Base-by-base conservation (phyloP, 2,329 filamentous ascomycete species). In the Calcarisporium arbuscula region DNA sequence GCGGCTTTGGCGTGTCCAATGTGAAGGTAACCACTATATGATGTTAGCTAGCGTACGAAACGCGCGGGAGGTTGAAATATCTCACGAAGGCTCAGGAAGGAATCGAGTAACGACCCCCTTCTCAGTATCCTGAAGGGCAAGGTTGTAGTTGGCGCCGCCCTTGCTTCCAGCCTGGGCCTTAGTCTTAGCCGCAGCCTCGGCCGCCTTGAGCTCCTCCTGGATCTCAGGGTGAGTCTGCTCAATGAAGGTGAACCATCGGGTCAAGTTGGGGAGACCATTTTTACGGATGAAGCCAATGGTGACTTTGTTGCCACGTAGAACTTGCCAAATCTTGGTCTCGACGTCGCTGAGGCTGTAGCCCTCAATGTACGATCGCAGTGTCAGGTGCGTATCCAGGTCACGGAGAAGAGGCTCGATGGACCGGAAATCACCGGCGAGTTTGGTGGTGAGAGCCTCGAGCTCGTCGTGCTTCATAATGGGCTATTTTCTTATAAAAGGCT, bases 1-100 rank as follows among this genome's bases (percentile, higher is more conserved):
- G 88, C 88, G 19, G 88, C 88, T 66, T 96, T 96, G 48, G 88
- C 87, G 66, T 96, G 90, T 35, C 90, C 90, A 45, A 95, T 94
- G 65, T 95, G 90, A 28, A 95, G 77, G 57, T 94, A 95, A 42
- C 88, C 88, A 47, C 68, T 72, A 40, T 18, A 19, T 20, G 23
- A 45, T 56, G 20, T 38, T 27, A 48, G 46, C 34, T 23, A 29
- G 17, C 32, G 11, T 9, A 8, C 6, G 17, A 25, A 12, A 19
- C 15, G 19, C 0, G 1, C 6, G 8, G 3, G 9, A 33, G 10
- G 28, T 11, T n/a, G 5, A 15, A 16, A 25, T 20, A 19, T 67
- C 77, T 62, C 60, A 84, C 70, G 87, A 95, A 44, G 90, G 90
- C 78, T 95, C 90, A 4, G 90, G 90, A 12, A 90, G 80, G 65